These are phyloP conservation scores for Polyporus arcularius DNA, from an alignment of 768 basidiomycete genomes.

Conservation along the genomic window DNA sequence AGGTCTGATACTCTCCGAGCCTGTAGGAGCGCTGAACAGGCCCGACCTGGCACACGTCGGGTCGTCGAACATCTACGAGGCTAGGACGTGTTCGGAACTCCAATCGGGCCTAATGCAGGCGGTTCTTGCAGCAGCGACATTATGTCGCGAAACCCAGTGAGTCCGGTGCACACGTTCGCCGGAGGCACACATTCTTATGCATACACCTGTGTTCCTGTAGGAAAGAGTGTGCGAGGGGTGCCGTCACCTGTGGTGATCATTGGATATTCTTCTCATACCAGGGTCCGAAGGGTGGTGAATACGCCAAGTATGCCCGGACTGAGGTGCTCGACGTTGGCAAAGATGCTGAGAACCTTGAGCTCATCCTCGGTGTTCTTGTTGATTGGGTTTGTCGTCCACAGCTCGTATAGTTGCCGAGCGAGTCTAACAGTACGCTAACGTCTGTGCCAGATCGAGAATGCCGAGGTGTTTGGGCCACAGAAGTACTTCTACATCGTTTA, in stretches of 20 bases:
- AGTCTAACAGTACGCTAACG: not conserved
- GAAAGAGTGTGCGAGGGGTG: slow-evolving; percentile 1
- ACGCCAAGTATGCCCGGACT: slow-evolving; percentile 2
- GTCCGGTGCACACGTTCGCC: not conserved
- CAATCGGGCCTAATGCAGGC: not conserved
- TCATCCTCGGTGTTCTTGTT: not conserved
- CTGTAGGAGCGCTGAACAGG: slow-evolving; percentile 4
- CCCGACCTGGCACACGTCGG: not conserved
- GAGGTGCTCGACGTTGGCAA: slow-evolving; percentile 1
- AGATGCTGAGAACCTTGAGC: not conserved
- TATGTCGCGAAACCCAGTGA: not conserved
- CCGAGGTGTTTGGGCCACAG: slow-evolving; percentile 5
- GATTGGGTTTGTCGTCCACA: not conserved
- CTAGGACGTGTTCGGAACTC: not conserved
- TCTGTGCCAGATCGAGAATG: slow-evolving; percentile 1
- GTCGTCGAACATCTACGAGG: slow-evolving; percentile 1
- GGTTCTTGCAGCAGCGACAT: not conserved
- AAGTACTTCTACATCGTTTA: slow-evolving; percentile 5
- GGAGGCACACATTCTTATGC: not conserved
- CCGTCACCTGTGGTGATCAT: slow-evolving; percentile 3
- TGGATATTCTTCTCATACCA: slow-evolving; percentile 6
- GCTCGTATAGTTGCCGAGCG: not conserved
- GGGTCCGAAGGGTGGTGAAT: slow-evolving; percentile 2
- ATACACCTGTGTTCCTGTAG: not conserved
- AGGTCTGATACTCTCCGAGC: slow-evolving; percentile 3